Base-by-base conservation (phyloP, 192 early-diverging fungal genomes). In the Coemansia reversa region DNA sequence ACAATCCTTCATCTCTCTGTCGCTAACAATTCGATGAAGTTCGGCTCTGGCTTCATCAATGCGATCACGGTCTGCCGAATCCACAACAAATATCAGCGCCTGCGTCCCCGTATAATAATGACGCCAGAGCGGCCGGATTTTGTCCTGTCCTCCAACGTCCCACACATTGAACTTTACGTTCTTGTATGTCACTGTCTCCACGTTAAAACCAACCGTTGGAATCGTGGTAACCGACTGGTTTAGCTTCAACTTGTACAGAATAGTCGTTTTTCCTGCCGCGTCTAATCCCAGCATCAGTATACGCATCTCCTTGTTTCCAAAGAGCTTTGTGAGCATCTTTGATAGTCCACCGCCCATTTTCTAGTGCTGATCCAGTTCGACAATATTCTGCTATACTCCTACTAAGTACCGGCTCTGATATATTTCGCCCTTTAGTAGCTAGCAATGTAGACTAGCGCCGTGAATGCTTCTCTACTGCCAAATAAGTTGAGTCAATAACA, bases 111-210 rank as follows among this genome's bases (percentile, higher is more conserved):
- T 88, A 62, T 90, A 92, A 81, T 93, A 93, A 65, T 93, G 91
- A 60, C 92, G 87, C 91, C 90, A 91, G 42, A 93, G 73, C 14
- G 90, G 90, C 60, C 93, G 85, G 71, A 94, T 94, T 84, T 94
- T 93, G 74, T 93, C 92, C 73, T 93, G 92, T 58, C 93, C 93
- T 55, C 93, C 93, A 5, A 94, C 91, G 80, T 94, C 88, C 88
- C 88, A 91, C 62, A 91, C 89, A 60, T 87, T 89, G 58, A 91
- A 91, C 81, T 87, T 88, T 56, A 91, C 87, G 63, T 94, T 94
- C 74, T 92, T 92, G 82, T 92, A 94, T 47, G 86, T 87, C 14
- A 94, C 91, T 12, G 88, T 88, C 69, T 94, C 92, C 48, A 92
- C 91, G 70, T 92, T 94, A 81, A 94, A 94, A 30, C 91, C 92